Evolutionary conservation across 257 asterid genomes (phyloP).

Genomic region (Eustoma russellianum): DNA sequence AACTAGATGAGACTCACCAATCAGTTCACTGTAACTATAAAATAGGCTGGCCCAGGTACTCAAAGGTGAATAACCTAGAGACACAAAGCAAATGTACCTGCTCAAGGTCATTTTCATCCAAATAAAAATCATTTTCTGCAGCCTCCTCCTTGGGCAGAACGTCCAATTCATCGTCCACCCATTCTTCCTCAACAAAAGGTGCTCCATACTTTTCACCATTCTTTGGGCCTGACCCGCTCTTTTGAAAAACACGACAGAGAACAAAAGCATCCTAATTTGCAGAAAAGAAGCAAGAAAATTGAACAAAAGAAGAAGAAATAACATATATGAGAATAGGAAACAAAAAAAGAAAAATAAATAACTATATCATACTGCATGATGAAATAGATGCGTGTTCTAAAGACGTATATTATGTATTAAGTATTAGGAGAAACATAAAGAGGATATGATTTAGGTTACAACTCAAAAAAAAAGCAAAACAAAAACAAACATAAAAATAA

Average conservation of each 20-base stretch:
- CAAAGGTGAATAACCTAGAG: neutral
- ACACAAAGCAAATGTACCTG: constrained; percentile 41
- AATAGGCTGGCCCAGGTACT: too few relatives aligned
- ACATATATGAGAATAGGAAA: neutral
- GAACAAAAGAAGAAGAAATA: constrained; percentile 1
- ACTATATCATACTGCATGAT: too few relatives aligned
- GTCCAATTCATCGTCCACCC: constrained; percentile 64
- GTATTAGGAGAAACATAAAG: too few relatives aligned
- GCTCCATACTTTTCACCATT: constrained; percentile 97
- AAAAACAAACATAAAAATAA: too few relatives aligned
- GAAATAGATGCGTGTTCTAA: too few relatives aligned
- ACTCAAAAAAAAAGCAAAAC: too few relatives aligned
- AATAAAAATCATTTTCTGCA: constrained; percentile 41
- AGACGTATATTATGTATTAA: too few relatives aligned
- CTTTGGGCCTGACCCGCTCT: constrained; percentile 97
- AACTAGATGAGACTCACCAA: too few relatives aligned
- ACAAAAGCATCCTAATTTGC: constrained; percentile 66
- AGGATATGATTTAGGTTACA: too few relatives aligned
- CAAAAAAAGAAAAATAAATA: too few relatives aligned
- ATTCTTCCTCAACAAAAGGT: constrained; percentile 85
- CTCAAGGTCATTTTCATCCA: constrained; percentile 70
- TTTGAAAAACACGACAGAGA: constrained; percentile 84
- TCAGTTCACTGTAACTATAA: too few relatives aligned
- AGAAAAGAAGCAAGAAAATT: neutral
- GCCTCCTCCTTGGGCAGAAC: constrained; percentile 36